Conservation (phyloP, 352 stramenopile species). For the Phytophthora tubulina region DNA sequence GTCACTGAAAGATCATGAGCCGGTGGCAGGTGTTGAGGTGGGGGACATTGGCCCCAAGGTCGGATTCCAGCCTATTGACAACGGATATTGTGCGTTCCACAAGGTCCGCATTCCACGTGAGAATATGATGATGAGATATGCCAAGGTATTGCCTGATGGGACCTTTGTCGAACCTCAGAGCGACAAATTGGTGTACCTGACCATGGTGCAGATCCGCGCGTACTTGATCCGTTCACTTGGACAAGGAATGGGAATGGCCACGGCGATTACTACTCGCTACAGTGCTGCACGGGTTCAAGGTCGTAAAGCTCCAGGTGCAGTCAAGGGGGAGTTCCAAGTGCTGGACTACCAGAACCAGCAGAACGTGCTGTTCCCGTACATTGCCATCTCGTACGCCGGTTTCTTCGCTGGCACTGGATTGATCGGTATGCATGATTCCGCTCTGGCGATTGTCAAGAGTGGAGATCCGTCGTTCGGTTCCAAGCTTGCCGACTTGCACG, state of each 20-base stretch:
- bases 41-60: slow-evolving; percentile 30
- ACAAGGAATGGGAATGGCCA: slow-evolving; percentile 25
- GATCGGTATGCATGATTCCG: slow-evolving; percentile 30
- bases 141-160: slow-evolving; percentile 57
- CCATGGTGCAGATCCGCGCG: slow-evolving; percentile 58
- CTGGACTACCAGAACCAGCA: slow-evolving; percentile 69
- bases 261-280: slow-evolving; percentile 55
- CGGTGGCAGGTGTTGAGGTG: slow-evolving; percentile 17
- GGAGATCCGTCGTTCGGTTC: slow-evolving; percentile 27
- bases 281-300: slow-evolving; percentile 58
- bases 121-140: slow-evolving; percentile 41
- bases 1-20: slow-evolving; percentile 21
- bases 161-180: slow-evolving; percentile 65
- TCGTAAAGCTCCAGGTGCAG: slow-evolving; percentile 33
- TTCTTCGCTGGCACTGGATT: slow-evolving; percentile 23
- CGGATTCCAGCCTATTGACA: slow-evolving; percentile 58
- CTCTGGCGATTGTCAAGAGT: slow-evolving; percentile 31
- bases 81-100: slow-evolving; percentile 33
- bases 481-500: slow-evolving; percentile 30
- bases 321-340: slow-evolving; percentile 58
- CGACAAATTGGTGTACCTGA: slow-evolving; percentile 74
- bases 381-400: slow-evolving; percentile 57
- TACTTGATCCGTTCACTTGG: slow-evolving; percentile 26
- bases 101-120: slow-evolving; percentile 26
- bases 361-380: slow-evolving; percentile 51